phyloP scores from a whole-genome alignment of 2,329 filamentous ascomycete genomes.

The Fusarium pininemorale region DNA sequence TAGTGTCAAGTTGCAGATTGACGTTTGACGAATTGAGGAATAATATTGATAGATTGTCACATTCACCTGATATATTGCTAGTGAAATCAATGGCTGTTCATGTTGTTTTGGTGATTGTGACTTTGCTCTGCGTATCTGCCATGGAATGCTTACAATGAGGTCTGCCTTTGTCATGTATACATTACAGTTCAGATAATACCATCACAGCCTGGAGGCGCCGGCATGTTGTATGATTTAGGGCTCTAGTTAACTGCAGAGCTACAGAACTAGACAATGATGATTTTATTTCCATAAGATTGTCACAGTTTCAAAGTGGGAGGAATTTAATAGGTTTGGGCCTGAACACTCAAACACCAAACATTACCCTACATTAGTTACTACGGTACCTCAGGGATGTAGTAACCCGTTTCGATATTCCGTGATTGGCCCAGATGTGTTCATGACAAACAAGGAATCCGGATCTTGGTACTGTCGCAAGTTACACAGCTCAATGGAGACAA shows the following conservation, averaged over 20 bases:
- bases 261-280: background rate
- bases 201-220: too few relatives aligned
- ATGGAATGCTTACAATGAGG: background rate
- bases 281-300: background rate
- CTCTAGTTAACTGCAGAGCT: background rate
- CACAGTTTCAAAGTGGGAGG: background rate
- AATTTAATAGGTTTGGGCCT: background rate
- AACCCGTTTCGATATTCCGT: background rate
- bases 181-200: background rate
- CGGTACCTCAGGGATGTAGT: background rate
- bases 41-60: background rate
- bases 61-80: background rate
- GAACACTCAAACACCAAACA: background rate
- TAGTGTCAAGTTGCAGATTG: background rate
- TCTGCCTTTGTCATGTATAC: background rate
- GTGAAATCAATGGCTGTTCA: background rate
- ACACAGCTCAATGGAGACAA: background rate
- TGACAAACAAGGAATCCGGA: background rate
- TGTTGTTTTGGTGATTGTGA: background rate
- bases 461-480: background rate
- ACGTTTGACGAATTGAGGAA: conserved; percentile 7
- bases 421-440: background rate
- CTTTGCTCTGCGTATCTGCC: background rate
- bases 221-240: background rate
- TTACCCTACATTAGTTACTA: background rate